Percentiles rank a stretch among this genome's conserved stretches.
Conservation (phyloP, 768 basidiomycete genomes). For the Auriscalpium orientale region DNA sequence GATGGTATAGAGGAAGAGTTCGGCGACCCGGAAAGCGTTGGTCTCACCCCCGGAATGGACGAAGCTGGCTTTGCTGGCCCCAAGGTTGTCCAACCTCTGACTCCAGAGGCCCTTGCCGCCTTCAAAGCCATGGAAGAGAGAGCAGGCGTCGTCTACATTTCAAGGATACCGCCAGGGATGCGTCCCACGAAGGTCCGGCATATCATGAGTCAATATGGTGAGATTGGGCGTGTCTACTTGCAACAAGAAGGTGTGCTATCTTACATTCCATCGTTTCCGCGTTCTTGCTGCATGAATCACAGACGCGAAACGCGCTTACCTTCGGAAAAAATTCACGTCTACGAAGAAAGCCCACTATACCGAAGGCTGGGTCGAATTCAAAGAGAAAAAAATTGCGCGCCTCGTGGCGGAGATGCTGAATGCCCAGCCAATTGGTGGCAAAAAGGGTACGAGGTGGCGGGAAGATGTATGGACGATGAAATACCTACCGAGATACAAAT, state of each 20-base stretch:
- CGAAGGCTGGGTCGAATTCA: conserved; percentile 98
- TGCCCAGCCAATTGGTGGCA: conserved; percentile 90
- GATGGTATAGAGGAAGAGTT: no score
- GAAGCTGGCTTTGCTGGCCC: conserved; percentile 52
- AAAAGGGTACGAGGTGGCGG: conserved; percentile 83
- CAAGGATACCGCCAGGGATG: conserved; percentile 96
- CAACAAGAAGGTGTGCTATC: conserved; percentile 74
- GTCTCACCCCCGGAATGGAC: conserved; percentile 37
- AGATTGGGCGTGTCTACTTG: conserved; percentile 86
- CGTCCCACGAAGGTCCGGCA: conserved; percentile 93
- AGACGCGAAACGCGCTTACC: conserved; percentile 87
- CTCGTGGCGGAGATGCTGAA: conserved; percentile 93
- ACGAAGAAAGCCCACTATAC: conserved; percentile 85
- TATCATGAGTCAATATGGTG: conserved; percentile 84
- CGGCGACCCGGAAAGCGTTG: no score
- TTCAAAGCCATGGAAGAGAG: conserved; percentile 68
- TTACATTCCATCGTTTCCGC: not conserved
- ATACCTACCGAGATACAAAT: conserved; percentile 95
- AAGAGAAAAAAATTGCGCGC: conserved; percentile 86
- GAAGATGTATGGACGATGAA: conserved; percentile 99
- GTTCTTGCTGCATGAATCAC: conserved; percentile 2
- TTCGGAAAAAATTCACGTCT: conserved; percentile 70
- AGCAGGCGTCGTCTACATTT: conserved; percentile 90
- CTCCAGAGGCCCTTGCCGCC: conserved; percentile 63
- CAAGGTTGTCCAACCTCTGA: conserved; percentile 65